A percentile compares a stretch with the other conserved stretches of the same genome.
These are phyloP conservation scores for Saposhnikovia divaricata DNA, from an alignment of 129 eudicot species.

Conservation along the genomic window DNA sequence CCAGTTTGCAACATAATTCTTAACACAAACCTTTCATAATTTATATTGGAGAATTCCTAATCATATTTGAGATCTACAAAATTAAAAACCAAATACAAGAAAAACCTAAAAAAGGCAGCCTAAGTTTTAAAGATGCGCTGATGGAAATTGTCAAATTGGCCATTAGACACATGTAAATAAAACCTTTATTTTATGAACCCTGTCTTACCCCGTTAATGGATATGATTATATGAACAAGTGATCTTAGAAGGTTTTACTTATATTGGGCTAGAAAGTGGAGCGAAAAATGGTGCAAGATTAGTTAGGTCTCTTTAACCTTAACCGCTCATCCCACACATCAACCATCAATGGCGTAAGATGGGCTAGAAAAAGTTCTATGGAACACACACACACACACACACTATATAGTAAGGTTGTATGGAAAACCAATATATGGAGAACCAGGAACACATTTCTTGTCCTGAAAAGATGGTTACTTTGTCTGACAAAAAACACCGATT, in stretches of 20 bases:
- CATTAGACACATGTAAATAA: not conserved
- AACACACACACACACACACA: no score
- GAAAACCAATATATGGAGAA: no score
- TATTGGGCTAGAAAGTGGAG: not conserved
- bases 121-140: not conserved
- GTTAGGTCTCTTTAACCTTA: not conserved
- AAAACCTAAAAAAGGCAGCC: not conserved
- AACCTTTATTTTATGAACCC: not conserved
- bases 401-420: not conserved
- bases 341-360: no score
- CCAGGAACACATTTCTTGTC: no score
- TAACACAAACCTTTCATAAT: not conserved
- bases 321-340: not conserved
- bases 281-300: not conserved
- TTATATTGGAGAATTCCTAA: not conserved
- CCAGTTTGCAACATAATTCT: no score
- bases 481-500: not conserved
- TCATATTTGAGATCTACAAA: not conserved
- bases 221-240: no score
- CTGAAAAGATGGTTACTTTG: not conserved
- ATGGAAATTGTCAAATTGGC: not conserved
- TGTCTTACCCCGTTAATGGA: not conserved
- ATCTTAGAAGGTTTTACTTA: not conserved
- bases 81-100: not conserved
- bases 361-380: no score